Conservation (phyloP, 768 basidiomycete species). For the Nidularia sp. region DNA sequence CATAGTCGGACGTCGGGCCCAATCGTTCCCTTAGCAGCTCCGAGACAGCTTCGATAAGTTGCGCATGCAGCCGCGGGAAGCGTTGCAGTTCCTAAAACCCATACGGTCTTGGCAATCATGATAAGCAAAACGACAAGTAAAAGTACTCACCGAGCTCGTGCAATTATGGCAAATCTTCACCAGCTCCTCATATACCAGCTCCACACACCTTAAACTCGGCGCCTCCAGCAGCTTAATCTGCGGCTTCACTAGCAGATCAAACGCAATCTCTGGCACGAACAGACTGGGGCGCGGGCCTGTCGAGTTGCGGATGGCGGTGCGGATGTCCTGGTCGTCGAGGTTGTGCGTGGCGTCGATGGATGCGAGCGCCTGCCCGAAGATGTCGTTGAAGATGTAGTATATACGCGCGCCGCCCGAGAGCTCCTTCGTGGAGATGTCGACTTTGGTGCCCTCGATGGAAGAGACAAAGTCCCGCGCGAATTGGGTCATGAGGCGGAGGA, state of each 20-base stretch:
- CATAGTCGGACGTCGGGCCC: slow-evolving; percentile 95
- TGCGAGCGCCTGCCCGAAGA: slow-evolving; percentile 89
- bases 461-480: slow-evolving; percentile 96
- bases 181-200: slow-evolving; percentile 96
- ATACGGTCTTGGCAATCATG: too few species aligned
- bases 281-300: slow-evolving; percentile 95
- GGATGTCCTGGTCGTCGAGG: slow-evolving; percentile 90
- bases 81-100: slow-evolving; percentile 80
- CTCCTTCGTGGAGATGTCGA: slow-evolving; percentile 97
- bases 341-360: slow-evolving; percentile 89
- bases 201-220: slow-evolving; percentile 93
- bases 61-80: slow-evolving; percentile 90
- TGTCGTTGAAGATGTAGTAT: slow-evolving; percentile 99
- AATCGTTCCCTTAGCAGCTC: slow-evolving; percentile 92
- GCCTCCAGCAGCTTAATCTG: slow-evolving; percentile 96
- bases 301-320: slow-evolving; percentile 97
- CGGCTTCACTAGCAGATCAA: slow-evolving; percentile 94
- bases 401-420: slow-evolving; percentile 96
- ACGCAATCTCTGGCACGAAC: slow-evolving; percentile 96
- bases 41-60: slow-evolving; percentile 94
- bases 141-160: slow-evolving; percentile 68
- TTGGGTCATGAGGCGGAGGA: slow-evolving; percentile 96
- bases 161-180: slow-evolving; percentile 99
- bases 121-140: too few species aligned
- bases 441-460: slow-evolving; percentile 94